These are phyloP conservation scores for Aspergillus sp. DNA, from an alignment of 2,329 filamentous ascomycete genomes.

Conservation along the genomic window DNA sequence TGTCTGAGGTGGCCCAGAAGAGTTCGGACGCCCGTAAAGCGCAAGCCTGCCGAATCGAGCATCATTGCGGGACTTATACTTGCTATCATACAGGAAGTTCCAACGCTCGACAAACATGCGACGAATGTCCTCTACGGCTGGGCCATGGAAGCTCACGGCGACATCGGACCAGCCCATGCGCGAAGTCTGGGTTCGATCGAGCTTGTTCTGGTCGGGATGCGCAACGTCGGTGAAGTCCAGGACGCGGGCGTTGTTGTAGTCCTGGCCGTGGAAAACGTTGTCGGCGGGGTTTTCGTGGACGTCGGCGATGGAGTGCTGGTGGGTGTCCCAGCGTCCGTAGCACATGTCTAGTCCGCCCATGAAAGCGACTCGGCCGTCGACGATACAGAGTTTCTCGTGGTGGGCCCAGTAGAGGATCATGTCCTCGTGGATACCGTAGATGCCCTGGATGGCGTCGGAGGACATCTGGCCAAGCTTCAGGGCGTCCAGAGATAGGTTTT, in stretches of 20 bases:
- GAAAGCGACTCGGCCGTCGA: constrained; percentile 78
- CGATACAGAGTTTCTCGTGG: constrained; percentile 83
- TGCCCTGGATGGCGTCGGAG: constrained; percentile 68
- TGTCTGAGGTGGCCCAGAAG: constrained; percentile 14
- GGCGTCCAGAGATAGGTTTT: constrained; percentile 56
- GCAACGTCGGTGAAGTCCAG: constrained; percentile 77
- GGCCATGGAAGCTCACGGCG: constrained; percentile 71
- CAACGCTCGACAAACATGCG: constrained; percentile 82
- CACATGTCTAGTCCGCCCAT: constrained; percentile 91
- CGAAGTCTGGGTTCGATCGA: constrained; percentile 74
- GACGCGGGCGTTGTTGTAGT: constrained; percentile 86
- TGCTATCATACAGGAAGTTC: constrained; percentile 86
- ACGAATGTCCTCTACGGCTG: constrained; percentile 71
- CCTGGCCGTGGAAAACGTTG: constrained; percentile 83
- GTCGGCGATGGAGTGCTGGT: constrained; percentile 81
- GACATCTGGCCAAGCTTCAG: constrained; percentile 64
- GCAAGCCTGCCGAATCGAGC: constrained; percentile 47
- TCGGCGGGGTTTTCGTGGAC: constrained; percentile 75
- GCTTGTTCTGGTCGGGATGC: constrained; percentile 81
- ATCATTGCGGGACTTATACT: constrained; percentile 65
- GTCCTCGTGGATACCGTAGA: constrained; percentile 80
- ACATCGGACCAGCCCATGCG: constrained; percentile 95
- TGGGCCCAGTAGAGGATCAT: constrained; percentile 90
- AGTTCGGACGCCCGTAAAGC: constrained; percentile 34
- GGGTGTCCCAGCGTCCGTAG: constrained; percentile 86